Evolutionary conservation across 2,329 filamentous ascomycete species (phyloP).

Genomic region (Colletotrichum horii): DNA sequence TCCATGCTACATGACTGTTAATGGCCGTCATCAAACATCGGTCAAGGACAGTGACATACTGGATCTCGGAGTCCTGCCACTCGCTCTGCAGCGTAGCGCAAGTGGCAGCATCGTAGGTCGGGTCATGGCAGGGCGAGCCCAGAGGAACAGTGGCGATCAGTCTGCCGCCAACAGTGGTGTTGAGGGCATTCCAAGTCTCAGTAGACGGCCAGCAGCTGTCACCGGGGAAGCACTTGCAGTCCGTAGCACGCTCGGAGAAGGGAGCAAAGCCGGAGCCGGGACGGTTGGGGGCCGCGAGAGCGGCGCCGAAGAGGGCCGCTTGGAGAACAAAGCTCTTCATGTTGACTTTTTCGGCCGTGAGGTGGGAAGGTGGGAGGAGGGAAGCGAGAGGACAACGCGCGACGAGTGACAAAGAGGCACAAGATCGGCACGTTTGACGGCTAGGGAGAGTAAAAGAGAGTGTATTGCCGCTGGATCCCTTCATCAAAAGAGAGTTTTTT

Average conservation of each 20-base stretch:
- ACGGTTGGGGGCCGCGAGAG: slow-evolving; percentile 3
- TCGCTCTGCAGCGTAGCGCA: slow-evolving; percentile 46
- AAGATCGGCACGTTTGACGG: slow-evolving; percentile 7
- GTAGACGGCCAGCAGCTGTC: slow-evolving; percentile 54
- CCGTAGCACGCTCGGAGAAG: slow-evolving; percentile 37
- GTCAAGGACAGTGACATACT: slow-evolving; percentile 38
- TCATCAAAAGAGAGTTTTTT: slow-evolving; percentile 1
- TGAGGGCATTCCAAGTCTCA: slow-evolving; percentile 48
- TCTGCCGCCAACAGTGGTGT: slow-evolving; percentile 51
- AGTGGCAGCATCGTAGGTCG: slow-evolving; percentile 45
- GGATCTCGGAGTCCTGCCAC: slow-evolving; percentile 50
- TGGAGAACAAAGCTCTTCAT: slow-evolving; percentile 19
- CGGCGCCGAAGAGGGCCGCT: slow-evolving; percentile 5
- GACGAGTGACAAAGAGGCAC: not conserved
- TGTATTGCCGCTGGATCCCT: not conserved
- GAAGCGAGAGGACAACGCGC: not conserved
- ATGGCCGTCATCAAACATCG: too few relatives aligned
- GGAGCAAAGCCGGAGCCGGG: not conserved
- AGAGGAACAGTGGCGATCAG: slow-evolving; percentile 54
- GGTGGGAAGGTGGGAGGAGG: not conserved
- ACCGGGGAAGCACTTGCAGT: slow-evolving; percentile 52
- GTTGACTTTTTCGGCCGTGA: not conserved
- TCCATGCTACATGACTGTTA: slow-evolving; percentile 28
- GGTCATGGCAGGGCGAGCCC: slow-evolving; percentile 48
- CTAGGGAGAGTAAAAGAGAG: not conserved